A percentile compares a stretch with the other conserved stretches of the same genome.
Evolutionary conservation across 306 rosid genomes (phyloP).

Genomic region (Clitoria ternatea): DNA sequence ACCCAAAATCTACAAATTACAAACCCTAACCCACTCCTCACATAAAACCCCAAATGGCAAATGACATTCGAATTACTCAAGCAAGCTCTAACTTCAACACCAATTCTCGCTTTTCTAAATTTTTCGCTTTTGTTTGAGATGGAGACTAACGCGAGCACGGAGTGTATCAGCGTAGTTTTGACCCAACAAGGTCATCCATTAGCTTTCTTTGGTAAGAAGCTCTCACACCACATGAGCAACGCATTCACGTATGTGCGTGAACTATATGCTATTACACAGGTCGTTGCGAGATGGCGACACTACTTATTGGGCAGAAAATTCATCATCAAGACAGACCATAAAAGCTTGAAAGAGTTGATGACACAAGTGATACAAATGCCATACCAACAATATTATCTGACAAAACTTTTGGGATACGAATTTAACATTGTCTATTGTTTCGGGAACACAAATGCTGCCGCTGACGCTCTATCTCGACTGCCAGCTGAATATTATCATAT

Average conservation of each 20-base stretch:
- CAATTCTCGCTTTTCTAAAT: not conserved
- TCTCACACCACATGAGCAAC: not conserved
- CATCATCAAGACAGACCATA: too few species aligned
- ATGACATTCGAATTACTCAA: not conserved
- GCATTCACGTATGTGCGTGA: not conserved
- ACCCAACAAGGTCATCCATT: not conserved
- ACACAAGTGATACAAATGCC: too few species aligned
- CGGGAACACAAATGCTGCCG: not conserved
- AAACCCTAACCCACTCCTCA: too few species aligned
- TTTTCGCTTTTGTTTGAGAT: not conserved
- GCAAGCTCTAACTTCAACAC: not conserved
- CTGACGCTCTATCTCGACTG: not conserved
- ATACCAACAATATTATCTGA: not conserved
- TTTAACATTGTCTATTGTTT: not conserved
- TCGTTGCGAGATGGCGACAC: not conserved
- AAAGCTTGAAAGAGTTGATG: too few species aligned
- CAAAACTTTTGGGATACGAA: not conserved
- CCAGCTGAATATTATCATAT: not conserved
- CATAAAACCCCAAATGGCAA: too few species aligned
- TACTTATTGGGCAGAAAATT: not conserved
- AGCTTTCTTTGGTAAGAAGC: not conserved
- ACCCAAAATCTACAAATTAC: too few species aligned
- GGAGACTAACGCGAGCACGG: not conserved
- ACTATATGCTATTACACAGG: not conserved
- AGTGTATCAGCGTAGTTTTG: not conserved